phyloP scores from a whole-genome alignment of 805 yeast species.

The Ogataea paraovalis region DNA sequence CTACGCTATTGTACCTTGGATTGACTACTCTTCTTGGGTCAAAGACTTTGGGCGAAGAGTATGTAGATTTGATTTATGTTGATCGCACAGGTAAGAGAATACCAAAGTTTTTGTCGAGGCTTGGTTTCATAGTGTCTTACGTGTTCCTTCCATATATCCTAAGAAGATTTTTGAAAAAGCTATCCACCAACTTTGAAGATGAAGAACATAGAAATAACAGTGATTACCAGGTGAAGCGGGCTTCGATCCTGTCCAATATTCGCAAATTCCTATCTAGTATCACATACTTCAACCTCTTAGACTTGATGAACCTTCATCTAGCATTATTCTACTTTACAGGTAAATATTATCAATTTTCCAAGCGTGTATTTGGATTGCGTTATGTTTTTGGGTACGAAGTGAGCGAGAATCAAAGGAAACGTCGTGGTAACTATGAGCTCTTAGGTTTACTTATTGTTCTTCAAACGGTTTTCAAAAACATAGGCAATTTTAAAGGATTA shows the following conservation, averaged over 20 bases:
- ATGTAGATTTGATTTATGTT: conserved; percentile 75
- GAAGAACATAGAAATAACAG: conserved; percentile 12
- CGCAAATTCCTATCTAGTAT: conserved; percentile 17
- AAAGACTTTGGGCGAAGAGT: conserved; percentile 90
- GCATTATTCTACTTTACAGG: conserved; percentile 84
- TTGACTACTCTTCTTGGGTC: conserved; percentile 74
- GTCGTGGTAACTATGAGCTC: conserved; percentile 65
- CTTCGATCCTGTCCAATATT: conserved; percentile 3
- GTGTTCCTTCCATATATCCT: conserved; percentile 59
- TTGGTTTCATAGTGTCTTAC: conserved; percentile 58
- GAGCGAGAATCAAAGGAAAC: conserved; percentile 35
- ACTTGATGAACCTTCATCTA: conserved; percentile 64
- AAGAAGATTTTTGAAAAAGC: conserved; percentile 22
- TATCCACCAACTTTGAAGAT: conserved; percentile 15
- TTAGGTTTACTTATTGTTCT: conserved; percentile 60
- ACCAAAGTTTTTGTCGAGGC: conserved; percentile 41
- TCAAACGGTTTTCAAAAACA: conserved; percentile 47
- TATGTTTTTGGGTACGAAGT: conserved; percentile 70
- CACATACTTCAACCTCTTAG: conserved; percentile 45
- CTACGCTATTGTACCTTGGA: conserved; percentile 60
- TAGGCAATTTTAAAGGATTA: conserved; percentile 28
- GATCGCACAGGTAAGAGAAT: conserved; percentile 46
- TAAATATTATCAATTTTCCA: conserved; percentile 71
- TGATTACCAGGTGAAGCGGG: neutral
- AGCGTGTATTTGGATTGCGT: conserved; percentile 73